These are phyloP conservation scores for Stemphylium vesicarium DNA, from an alignment of 2,329 filamentous ascomycete species.

Conservation along the genomic window DNA sequence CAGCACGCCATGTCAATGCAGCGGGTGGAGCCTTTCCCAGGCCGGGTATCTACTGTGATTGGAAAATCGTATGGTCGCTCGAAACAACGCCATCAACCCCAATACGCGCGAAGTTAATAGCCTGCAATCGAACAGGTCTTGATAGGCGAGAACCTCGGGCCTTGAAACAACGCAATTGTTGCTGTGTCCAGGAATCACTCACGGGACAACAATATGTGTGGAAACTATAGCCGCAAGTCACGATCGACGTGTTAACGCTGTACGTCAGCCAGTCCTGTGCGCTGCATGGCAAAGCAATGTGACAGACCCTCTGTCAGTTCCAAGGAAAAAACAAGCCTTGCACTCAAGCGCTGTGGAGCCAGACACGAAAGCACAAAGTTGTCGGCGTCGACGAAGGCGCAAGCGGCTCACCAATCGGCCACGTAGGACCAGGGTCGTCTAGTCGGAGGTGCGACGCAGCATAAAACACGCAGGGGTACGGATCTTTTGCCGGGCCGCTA, in stretches of 20 bases:
- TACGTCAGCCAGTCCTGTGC: slow-evolving; percentile 23
- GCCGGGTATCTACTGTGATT: neutral
- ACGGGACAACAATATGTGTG: neutral
- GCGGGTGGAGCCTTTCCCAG: neutral
- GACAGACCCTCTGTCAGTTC: slow-evolving; percentile 17
- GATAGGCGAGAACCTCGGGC: neutral
- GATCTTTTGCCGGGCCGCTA: slow-evolving; percentile 28
- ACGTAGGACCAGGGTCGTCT: slow-evolving; percentile 20
- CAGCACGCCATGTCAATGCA: slow-evolving; percentile 6
- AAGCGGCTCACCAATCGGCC: slow-evolving; percentile 37
- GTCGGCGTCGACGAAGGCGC: slow-evolving; percentile 17
- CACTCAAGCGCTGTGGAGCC: slow-evolving; percentile 22
- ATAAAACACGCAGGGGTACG: slow-evolving; percentile 37
- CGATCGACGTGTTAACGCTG: slow-evolving; percentile 10
- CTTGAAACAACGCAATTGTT: neutral
- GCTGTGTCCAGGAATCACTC: neutral
- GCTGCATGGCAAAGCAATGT: slow-evolving; percentile 16
- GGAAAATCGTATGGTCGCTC: neutral
- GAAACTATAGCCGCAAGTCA: neutral
- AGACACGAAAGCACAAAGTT: slow-evolving; percentile 13
- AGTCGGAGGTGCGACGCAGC: slow-evolving; percentile 35
- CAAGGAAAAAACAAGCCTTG: slow-evolving; percentile 27
- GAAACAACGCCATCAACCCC: neutral
- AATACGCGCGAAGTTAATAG: neutral
- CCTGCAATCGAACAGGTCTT: neutral